These are phyloP conservation scores for Schoenoplectus triqueter DNA, from an alignment of 202 grass and related monocot species.

Conservation along the genomic window DNA sequence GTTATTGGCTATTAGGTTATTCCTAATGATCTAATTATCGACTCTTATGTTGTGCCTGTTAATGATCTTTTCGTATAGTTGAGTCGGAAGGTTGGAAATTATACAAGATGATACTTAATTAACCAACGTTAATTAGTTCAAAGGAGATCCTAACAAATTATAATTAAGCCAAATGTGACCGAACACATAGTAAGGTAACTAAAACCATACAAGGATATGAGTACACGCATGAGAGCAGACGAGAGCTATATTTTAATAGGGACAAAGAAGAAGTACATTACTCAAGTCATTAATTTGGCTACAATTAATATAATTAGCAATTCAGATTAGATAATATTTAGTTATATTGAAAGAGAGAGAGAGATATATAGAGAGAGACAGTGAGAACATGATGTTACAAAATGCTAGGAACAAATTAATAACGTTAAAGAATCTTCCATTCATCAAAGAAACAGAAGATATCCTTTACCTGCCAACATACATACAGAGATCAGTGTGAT, in stretches of 20 bases:
- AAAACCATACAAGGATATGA: background rate
- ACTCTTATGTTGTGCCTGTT: too few species aligned
- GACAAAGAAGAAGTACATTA: background rate
- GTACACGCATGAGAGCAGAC: background rate
- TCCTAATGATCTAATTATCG: too few species aligned
- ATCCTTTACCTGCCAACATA: background rate
- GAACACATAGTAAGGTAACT: background rate
- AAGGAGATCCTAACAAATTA: background rate
- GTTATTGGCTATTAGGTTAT: too few species aligned
- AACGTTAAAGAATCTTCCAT: conserved; percentile 29
- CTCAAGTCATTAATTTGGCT: background rate
- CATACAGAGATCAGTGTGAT: background rate
- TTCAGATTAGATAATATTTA: conserved; percentile 19
- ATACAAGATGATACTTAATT: too few species aligned
- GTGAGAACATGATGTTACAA: background rate
- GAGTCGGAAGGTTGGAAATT: too few species aligned
- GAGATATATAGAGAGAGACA: background rate
- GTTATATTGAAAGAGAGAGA: background rate
- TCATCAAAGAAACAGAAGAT: conserved; percentile 21
- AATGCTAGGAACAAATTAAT: background rate
- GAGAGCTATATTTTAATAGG: background rate
- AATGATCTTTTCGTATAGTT: too few species aligned
- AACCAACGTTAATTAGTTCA: too few species aligned
- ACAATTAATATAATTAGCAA: background rate
- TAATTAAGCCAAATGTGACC: background rate